Evolutionary conservation across 768 basidiomycete genomes (phyloP), one percentile per base, ranked within the genome.

Genomic region (Lepiota brunneoincarnata): DNA sequence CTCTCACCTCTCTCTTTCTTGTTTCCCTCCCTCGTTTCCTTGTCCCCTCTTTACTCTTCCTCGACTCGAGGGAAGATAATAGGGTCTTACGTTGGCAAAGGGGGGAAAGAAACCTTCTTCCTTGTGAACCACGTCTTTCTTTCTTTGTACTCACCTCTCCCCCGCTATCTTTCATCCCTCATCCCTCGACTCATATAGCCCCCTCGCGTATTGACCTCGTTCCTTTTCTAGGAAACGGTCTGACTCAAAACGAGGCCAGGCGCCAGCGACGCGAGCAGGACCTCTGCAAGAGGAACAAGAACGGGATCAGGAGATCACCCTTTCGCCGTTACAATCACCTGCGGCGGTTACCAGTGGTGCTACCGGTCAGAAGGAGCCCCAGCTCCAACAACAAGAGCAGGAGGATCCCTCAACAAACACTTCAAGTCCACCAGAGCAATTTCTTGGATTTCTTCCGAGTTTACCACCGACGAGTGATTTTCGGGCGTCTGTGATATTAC

Each of bases 401-500:
- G 5, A 18, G 28, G 31, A 18, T 1, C 31, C 35, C 15, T 39
- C 42, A 37, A 35, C 14, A 44, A 21, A 18, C 10, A 28, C 40
- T 7, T 17, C 36, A 38, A 17, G 21, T n/a, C n/a, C 38, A n/a
- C 12, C 38, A 7, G 17, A 44, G 0, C 21, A 48, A 43, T 45
- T 54, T 51, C 43, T 42, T 56, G 45, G 37, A 5, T 31, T 26
- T 44, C 72, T 83, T 2, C 82, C 80, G 45, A 75, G 79, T 59
- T 76, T 93, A 15, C 86, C 88, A 49, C 79, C 86, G 7, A 72
- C 77, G 40, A 82, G 80, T 73, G 83, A 91, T 69, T 93, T 93
- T 74, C 87, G 91, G 63, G 91, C 91, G 26, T 91, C 90, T 56
- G 79, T 87, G 65, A 91, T 93, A 62, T 72, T 93, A 45, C 89